These are phyloP conservation scores for Conoideocrella luteorostrata DNA, from an alignment of 2,329 filamentous ascomycete genomes.

Conservation along the genomic window DNA sequence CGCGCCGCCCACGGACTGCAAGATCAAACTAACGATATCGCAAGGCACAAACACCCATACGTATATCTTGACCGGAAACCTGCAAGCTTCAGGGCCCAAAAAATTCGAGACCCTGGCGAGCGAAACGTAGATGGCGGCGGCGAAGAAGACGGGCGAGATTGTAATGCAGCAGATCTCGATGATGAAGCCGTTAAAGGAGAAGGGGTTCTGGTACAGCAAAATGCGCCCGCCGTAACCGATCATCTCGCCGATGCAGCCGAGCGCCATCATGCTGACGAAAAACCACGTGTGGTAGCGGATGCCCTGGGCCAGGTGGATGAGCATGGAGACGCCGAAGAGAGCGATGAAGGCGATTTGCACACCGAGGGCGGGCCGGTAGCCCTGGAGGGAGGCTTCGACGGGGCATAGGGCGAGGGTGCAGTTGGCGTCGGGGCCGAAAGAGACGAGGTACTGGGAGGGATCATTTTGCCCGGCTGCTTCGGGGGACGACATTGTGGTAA, in stretches of 20 bases:
- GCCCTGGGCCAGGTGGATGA: constrained; percentile 32
- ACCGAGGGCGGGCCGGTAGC: constrained; percentile 32
- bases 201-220: constrained; percentile 49
- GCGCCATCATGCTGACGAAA: constrained; percentile 41
- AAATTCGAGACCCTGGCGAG: constrained; percentile 37
- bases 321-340: constrained; percentile 36
- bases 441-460: too few species aligned
- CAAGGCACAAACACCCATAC: constrained; percentile 47
- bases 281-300: constrained; percentile 32
- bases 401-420: constrained; percentile 42
- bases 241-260: constrained; percentile 50
- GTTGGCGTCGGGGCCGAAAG: constrained; percentile 38
- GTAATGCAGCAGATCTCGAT: constrained; percentile 60
- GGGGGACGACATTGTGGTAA: too few species aligned
- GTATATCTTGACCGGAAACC: constrained; percentile 36
- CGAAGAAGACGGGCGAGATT: constrained; percentile 37
- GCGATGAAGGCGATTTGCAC: constrained; percentile 41
- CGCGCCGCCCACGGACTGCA: constrained; percentile 52
- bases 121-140: constrained; percentile 61
- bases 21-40: constrained; percentile 48
- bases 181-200: constrained; percentile 50
- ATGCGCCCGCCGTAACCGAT: constrained; percentile 56
- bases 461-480: too few species aligned
- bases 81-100: constrained; percentile 33
- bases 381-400: constrained; percentile 32